Evolutionary conservation across 2,329 filamentous ascomycete genomes (phyloP).

Genomic region (Aureobasidium leucospermi): DNA sequence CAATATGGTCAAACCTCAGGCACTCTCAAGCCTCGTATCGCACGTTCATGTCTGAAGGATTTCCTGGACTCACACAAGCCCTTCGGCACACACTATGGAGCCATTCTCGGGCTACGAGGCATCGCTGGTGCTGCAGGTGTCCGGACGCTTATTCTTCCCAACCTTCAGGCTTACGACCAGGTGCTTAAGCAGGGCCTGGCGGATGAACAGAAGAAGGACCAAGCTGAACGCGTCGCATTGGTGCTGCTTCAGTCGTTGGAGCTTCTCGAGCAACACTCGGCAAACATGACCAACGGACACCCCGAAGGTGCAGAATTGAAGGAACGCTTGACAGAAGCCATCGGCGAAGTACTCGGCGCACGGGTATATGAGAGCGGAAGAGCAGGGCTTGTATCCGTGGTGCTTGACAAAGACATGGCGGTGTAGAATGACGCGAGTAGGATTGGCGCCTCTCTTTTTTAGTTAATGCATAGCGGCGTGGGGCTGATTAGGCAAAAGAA

Average conservation of each 20-base stretch:
- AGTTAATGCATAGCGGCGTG: slow-evolving; percentile 5
- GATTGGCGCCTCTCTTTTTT: slow-evolving; percentile 2
- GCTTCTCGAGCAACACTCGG: slow-evolving; percentile 43
- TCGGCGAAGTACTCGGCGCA: slow-evolving; percentile 25
- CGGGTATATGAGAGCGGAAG: slow-evolving; percentile 26
- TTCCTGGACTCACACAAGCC: slow-evolving; percentile 83
- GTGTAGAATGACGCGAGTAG: slow-evolving; percentile 9
- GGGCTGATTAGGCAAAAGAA: slow-evolving; percentile 1
- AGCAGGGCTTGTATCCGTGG: slow-evolving; percentile 29
- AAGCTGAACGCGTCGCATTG: slow-evolving; percentile 53
- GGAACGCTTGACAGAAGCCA: slow-evolving; percentile 34
- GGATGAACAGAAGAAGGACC: slow-evolving; percentile 48
- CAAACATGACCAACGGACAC: slow-evolving; percentile 31
- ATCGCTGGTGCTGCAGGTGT: slow-evolving; percentile 65
- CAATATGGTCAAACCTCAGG: slow-evolving; percentile 78
- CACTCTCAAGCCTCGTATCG: slow-evolving; percentile 78
- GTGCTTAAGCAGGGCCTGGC: slow-evolving; percentile 50
- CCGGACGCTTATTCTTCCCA: slow-evolving; percentile 58
- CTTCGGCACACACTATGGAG: slow-evolving; percentile 79
- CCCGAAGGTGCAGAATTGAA: slow-evolving; percentile 33
- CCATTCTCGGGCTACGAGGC: slow-evolving; percentile 69
- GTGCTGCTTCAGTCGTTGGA: slow-evolving; percentile 51
- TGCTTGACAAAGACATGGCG: slow-evolving; percentile 30
- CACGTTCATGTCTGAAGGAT: slow-evolving; percentile 85
- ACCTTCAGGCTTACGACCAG: slow-evolving; percentile 56